Conservation (phyloP, 768 basidiomycete species). For the Tephrocybe sp. region DNA sequence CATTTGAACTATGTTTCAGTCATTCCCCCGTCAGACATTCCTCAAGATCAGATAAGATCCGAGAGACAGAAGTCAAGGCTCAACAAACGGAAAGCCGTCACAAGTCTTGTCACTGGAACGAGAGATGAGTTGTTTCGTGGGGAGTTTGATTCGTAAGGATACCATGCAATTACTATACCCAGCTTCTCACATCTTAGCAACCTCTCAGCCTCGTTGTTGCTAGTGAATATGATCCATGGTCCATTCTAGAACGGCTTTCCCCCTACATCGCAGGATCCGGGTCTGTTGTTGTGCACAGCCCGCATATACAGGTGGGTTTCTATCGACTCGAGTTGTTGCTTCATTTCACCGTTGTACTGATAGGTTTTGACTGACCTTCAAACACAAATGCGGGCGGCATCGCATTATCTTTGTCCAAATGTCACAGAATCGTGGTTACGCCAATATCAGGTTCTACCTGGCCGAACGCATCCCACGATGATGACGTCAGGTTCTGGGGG, state of each 20-base stretch:
- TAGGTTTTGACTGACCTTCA: conserved; percentile 80
- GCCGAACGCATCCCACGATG: conserved; percentile 95
- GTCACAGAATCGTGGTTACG: conserved; percentile 87
- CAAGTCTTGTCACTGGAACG: conserved; percentile 55
- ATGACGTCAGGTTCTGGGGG: conserved; percentile 86
- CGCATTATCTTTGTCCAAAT: conserved; percentile 71
- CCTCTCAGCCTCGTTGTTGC: conserved; percentile 67
- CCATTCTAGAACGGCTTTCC: conserved; percentile 69
- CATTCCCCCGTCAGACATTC: conserved; percentile 55
- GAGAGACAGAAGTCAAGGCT: conserved; percentile 70
- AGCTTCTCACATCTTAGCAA: background rate
- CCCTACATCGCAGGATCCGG: conserved; percentile 85
- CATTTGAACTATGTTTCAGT: conserved; percentile 36
- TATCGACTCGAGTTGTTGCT: background rate
- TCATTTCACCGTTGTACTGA: background rate
- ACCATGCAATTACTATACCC: background rate
- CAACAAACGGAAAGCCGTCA: conserved; percentile 74
- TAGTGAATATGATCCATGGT: conserved; percentile 81
- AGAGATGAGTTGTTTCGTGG: conserved; percentile 83
- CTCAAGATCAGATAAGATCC: conserved; percentile 58
- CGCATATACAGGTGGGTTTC: conserved; percentile 66
- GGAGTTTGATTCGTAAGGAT: conserved; percentile 80
- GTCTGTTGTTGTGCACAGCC: conserved; percentile 83
- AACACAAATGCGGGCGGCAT: conserved; percentile 59
- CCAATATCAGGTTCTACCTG: conserved; percentile 93